These are phyloP conservation scores for Vitis labrusca DNA, from an alignment of 164 flowering plant species.

Conservation along the genomic window DNA sequence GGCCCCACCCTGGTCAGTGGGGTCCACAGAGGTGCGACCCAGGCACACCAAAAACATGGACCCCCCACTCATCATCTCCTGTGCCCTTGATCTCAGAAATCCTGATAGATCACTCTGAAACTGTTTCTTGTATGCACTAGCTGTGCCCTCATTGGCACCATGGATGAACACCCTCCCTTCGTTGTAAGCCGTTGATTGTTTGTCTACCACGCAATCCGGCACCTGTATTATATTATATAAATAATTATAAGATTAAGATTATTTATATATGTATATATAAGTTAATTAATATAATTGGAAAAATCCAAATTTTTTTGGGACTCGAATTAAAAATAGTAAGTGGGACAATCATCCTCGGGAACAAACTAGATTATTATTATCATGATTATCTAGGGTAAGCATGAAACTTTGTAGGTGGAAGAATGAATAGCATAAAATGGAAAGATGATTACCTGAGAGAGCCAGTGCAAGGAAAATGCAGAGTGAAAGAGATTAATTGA, in stretches of 20 bases:
- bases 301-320: too few species aligned
- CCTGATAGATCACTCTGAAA: conserved; percentile 65
- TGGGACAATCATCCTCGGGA: background rate
- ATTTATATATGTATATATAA: background rate
- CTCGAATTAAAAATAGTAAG: too few species aligned
- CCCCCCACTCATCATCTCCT: conserved; percentile 66
- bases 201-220: conserved; percentile 67
- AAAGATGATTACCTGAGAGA: conserved; percentile 61
- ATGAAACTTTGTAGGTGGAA: too few species aligned
- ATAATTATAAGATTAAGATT: background rate
- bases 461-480: conserved; percentile 93
- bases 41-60: conserved; percentile 86
- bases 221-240: conserved; percentile 36
- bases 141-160: conserved; percentile 59
- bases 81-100: conserved; percentile 55
- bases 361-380: background rate
- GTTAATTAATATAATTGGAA: background rate
- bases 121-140: conserved; percentile 67
- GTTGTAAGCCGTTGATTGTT: conserved; percentile 67
- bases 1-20: conserved; percentile 90
- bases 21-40: conserved; percentile 74
- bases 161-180: conserved; percentile 77
- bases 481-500: conserved; percentile 78
- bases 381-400: too few species aligned
- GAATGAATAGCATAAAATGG: background rate